Base-by-base conservation (phyloP, 2,329 filamentous ascomycete genomes). In the Metarhizium humberi region DNA sequence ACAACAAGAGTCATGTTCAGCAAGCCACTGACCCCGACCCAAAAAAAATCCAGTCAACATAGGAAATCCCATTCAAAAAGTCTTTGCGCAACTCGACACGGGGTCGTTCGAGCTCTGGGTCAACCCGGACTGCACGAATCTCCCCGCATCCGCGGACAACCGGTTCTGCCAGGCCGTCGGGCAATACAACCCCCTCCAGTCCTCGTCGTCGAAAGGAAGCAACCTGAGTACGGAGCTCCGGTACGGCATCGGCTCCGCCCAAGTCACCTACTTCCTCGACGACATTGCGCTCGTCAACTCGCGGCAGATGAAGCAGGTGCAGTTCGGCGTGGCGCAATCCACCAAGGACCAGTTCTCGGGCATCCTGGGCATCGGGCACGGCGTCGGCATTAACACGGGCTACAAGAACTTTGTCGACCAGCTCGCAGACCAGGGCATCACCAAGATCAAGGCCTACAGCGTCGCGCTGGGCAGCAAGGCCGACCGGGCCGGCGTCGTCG, bases 341-440 rank as follows among this genome's bases (percentile, higher is more conserved):
- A 74, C 73, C 6, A 57, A 66, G 14, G 73, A 79, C 57, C 73
- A 78, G 58, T 78, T 77, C 56, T 71, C 77, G 0, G 78, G 78
- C 42, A 89, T 94, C 50, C 69, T 95, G 20, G 90, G 90, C 25
- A 85, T 94, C 55, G 89, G 89, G 29, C 89, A 89, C 66, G 75
- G 81, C 3, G 25, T 69, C 13, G 75, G 74, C 40, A 60, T 73
- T 52, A 78, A 74, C 30, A 76, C 73, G 2, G 62, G 59, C 8
- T 81, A 81, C 62, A 71, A 67, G 57, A 80, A 78, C 64, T 75
- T 81, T 55, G 61, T 81, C 59, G 78, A 81, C 65, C 70, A 78
- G 63, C 69, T 81, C 45, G 66, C 63, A 14, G 61, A 71, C 2
- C 78, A 80, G 57, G 79, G 78, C 25, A 62, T 80, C 40, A 87